Conservation (phyloP, 225 moss, liverwort and hornwort species). For the Neckera pumila region DNA sequence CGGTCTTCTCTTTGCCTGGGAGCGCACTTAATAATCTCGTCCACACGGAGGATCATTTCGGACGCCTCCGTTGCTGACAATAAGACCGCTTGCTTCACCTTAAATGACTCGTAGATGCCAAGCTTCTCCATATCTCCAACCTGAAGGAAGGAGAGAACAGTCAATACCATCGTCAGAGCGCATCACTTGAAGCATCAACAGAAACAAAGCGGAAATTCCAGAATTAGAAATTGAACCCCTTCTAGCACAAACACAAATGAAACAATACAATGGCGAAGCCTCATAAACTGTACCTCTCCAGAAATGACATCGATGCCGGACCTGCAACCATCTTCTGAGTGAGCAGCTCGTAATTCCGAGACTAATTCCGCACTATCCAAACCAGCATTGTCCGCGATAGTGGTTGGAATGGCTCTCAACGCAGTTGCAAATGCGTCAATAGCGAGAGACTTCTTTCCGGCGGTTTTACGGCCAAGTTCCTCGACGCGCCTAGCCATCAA, state of each 20-base stretch:
- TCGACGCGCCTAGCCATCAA: constrained; percentile 90
- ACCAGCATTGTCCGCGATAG: constrained; percentile 91
- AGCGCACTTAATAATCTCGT: constrained; percentile 98
- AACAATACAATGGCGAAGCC: not conserved
- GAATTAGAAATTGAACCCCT: not conserved
- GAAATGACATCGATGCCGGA: constrained; percentile 92
- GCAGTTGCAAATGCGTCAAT: constrained; percentile 85
- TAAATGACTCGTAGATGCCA: constrained; percentile 91
- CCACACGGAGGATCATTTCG: constrained; percentile 96
- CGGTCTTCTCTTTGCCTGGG: constrained; percentile 94
- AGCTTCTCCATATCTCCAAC: constrained; percentile 93
- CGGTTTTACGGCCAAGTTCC: constrained; percentile 76
- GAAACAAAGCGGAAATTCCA: not conserved
- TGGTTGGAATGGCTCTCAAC: constrained; percentile 81
- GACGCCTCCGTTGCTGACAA: constrained; percentile 89
- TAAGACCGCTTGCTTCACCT: constrained; percentile 93
- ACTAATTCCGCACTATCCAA: constrained; percentile 92
- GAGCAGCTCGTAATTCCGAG: constrained; percentile 80
- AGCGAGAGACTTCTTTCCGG: constrained; percentile 91
- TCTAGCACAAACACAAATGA: not conserved
- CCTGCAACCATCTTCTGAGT: constrained; percentile 54
- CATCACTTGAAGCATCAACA: not conserved
- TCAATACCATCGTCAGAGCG: not conserved
- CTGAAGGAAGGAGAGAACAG: constrained; percentile 1
- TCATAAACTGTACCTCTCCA: constrained; percentile 43